These are phyloP conservation scores for Musa beccarii DNA, from an alignment of 176 grass and related monocot genomes.

Conservation along the genomic window DNA sequence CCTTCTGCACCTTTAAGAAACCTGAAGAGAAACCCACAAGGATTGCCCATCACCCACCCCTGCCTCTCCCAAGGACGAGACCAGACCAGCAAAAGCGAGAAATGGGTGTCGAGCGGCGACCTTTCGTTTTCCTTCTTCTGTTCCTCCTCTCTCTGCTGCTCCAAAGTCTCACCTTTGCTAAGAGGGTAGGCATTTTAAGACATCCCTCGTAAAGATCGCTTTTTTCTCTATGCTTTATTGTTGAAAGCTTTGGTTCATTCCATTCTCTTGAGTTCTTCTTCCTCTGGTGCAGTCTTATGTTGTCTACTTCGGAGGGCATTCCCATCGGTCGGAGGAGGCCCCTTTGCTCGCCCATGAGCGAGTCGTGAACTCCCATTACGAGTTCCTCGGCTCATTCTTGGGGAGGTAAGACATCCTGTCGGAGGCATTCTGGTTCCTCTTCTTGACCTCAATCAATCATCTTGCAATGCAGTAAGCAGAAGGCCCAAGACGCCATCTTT, in stretches of 20 bases:
- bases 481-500: conserved; percentile 67
- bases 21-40: too few species aligned
- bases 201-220: neutral
- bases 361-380: conserved; percentile 44
- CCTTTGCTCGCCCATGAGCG: conserved; percentile 29
- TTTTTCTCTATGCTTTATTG: neutral
- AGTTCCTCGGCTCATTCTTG: conserved; percentile 49
- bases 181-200: neutral
- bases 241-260: neutral
- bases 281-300: conserved; percentile 54
- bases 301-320: conserved; percentile 65
- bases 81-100: too few species aligned
- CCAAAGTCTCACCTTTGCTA: neutral
- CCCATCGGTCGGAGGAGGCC: conserved; percentile 37
- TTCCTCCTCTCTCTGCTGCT: neutral
- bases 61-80: too few species aligned
- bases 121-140: neutral
- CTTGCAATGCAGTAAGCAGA: conserved; percentile 39
- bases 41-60: too few species aligned
- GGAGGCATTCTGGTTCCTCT: neutral
- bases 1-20: too few species aligned
- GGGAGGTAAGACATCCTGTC: conserved; percentile 45
- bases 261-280: neutral
- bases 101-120: too few species aligned
- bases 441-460: neutral